Evolutionary conservation across 345 rosid genomes (phyloP).

Genomic region (Gossypium longicalyx): DNA sequence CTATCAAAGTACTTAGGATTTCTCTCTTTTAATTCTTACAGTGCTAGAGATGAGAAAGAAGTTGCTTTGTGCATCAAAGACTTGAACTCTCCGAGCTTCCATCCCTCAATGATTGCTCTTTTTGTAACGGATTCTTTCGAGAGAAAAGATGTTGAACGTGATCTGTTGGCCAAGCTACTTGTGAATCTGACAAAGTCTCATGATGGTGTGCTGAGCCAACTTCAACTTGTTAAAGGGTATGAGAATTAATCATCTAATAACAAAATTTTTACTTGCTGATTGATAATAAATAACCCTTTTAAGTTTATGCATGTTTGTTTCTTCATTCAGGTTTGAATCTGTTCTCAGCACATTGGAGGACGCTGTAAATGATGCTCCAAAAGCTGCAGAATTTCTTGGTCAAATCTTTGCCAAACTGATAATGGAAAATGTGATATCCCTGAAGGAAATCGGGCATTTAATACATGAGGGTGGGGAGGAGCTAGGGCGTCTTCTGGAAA

Average conservation of each 20-base stretch:
- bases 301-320: not conserved
- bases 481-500: slow-evolving; percentile 46
- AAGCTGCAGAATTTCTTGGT: slow-evolving; percentile 83
- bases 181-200: slow-evolving; percentile 52
- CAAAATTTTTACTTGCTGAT: not conserved
- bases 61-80: slow-evolving; percentile 81
- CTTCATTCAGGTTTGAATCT: slow-evolving; percentile 54
- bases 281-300: not conserved
- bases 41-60: slow-evolving; percentile 90
- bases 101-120: slow-evolving; percentile 81
- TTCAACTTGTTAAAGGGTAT: slow-evolving; percentile 77
- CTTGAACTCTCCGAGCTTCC: slow-evolving; percentile 66
- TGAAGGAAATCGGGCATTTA: slow-evolving; percentile 55
- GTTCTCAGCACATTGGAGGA: slow-evolving; percentile 76
- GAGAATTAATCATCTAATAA: not conserved
- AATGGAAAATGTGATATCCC: slow-evolving; percentile 38
- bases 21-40: slow-evolving; percentile 27
- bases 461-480: slow-evolving; percentile 70
- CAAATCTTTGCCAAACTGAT: slow-evolving; percentile 51
- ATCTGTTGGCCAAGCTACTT: slow-evolving; percentile 77
- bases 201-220: slow-evolving; percentile 39
- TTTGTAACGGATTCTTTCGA: slow-evolving; percentile 95
- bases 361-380: slow-evolving; percentile 88
- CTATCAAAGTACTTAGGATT: not conserved
- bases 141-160: slow-evolving; percentile 85